Conservation (phyloP, 345 rosid genomes). For the Nephelium lappaceum region DNA sequence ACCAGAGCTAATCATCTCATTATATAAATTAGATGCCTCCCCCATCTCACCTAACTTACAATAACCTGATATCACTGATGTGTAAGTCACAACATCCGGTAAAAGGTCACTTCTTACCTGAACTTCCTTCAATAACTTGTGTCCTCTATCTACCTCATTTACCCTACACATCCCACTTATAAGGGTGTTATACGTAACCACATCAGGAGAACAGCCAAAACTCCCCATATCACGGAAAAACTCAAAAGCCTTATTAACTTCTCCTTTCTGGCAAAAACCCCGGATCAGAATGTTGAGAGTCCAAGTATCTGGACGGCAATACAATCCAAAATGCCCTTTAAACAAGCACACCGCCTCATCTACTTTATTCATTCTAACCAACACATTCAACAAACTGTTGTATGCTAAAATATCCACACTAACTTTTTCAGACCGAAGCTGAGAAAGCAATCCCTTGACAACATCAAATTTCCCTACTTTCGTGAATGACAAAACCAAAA, state of each 20-base stretch:
- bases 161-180: constrained; percentile 71
- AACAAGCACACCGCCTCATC: constrained; percentile 62
- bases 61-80: constrained; percentile 71
- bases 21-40: constrained; percentile 57
- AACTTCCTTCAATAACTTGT: constrained; percentile 50
- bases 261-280: constrained; percentile 63
- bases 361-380: constrained; percentile 54
- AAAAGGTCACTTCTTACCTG: constrained; percentile 35
- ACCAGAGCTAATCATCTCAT: constrained; percentile 62
- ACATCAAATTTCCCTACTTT: constrained; percentile 47
- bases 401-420: constrained; percentile 36
- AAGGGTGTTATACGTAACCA: constrained; percentile 71
- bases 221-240: constrained; percentile 55
- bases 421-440: constrained; percentile 40
- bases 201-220: constrained; percentile 68
- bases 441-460: constrained; percentile 55
- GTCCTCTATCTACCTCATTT: constrained; percentile 57
- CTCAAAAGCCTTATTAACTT: constrained; percentile 52
- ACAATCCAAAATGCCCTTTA: constrained; percentile 43
- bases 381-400: constrained; percentile 57
- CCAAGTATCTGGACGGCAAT: constrained; percentile 57
- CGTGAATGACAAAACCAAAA: constrained; percentile 51
- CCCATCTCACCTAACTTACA: constrained; percentile 72
- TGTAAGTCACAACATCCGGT: constrained; percentile 70
- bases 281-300: constrained; percentile 75